Evolutionary conservation across 768 basidiomycete genomes (phyloP).

Genomic region (Leccinum disarticulatum): DNA sequence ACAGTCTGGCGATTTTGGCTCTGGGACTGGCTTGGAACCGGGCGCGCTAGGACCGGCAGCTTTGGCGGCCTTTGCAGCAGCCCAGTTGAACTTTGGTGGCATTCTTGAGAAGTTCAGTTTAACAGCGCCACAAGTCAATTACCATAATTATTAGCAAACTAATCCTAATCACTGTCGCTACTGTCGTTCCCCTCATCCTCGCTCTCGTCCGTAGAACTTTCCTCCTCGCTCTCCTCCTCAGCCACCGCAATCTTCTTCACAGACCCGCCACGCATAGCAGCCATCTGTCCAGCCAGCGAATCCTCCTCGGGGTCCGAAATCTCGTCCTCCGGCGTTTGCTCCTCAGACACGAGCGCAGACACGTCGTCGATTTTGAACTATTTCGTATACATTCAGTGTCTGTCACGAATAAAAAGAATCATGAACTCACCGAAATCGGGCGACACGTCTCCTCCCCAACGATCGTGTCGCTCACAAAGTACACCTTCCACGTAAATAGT

Average conservation of each 20-base stretch:
- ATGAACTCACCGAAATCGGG: conserved; percentile 66
- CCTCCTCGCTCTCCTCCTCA: conserved; percentile 37
- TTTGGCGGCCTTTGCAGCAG: no score
- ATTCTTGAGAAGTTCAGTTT: conserved; percentile 5
- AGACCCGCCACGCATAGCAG: conserved; percentile 84
- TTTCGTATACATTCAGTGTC: conserved; percentile 7
- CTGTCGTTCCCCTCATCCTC: conserved; percentile 24
- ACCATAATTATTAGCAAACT: no score
- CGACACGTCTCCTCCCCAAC: conserved; percentile 74
- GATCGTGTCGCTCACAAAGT: conserved; percentile 85
- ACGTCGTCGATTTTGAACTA: conserved; percentile 85
- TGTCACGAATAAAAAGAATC: not conserved
- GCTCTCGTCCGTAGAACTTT: conserved; percentile 34
- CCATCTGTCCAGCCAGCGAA: conserved; percentile 95
- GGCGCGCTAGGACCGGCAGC: no score
- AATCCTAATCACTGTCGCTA: conserved; percentile 27
- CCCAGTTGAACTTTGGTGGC: no score
- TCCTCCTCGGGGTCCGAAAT: conserved; percentile 99
- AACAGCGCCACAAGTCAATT: not conserved
- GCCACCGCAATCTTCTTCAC: conserved; percentile 61
- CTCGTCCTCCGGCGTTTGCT: conserved; percentile 76
- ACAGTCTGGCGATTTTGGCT: no score
- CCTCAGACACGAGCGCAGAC: conserved; percentile 54
- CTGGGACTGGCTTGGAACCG: no score
- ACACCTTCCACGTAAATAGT: conserved; percentile 85